These are phyloP conservation scores for Vinca minor DNA, from an alignment of 257 asterid genomes.

Conservation along the genomic window DNA sequence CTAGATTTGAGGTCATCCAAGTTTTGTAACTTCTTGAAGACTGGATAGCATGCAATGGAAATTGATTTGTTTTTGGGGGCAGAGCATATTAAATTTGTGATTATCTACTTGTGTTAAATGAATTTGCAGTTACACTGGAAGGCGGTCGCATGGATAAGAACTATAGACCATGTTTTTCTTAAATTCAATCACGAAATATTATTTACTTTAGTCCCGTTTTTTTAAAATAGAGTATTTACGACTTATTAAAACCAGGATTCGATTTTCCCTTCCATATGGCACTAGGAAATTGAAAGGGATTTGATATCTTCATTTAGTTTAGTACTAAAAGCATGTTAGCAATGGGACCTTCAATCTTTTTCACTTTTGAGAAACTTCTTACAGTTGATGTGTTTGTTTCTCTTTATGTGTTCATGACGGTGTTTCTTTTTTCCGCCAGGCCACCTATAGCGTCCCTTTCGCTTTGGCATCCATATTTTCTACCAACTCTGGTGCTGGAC, in stretches of 20 bases:
- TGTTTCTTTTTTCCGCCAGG: constrained; percentile 33
- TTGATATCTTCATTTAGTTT: too few relatives aligned
- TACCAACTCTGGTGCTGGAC: constrained; percentile 66
- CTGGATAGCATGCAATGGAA: constrained; percentile 14
- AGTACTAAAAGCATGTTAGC: background rate
- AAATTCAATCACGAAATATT: background rate
- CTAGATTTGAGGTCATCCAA: background rate
- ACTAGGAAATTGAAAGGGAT: too few relatives aligned
- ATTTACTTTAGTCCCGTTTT: background rate
- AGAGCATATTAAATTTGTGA: background rate
- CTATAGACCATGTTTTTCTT: background rate
- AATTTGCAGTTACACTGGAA: background rate
- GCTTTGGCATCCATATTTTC: constrained; percentile 92
- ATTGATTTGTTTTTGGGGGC: background rate
- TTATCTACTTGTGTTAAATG: background rate
- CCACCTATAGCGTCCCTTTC: constrained; percentile 75
- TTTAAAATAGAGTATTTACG: background rate
- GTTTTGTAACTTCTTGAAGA: background rate
- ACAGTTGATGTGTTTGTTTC: background rate
- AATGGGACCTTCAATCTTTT: constrained; percentile 1
- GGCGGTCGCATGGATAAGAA: background rate
- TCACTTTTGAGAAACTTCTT: constrained; percentile 1
- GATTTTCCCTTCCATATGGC: background rate
- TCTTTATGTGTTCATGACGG: background rate
- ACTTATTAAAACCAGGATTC: background rate